Conservation (phyloP, 106 monocot species). For the Apostasia shenzhenica region DNA sequence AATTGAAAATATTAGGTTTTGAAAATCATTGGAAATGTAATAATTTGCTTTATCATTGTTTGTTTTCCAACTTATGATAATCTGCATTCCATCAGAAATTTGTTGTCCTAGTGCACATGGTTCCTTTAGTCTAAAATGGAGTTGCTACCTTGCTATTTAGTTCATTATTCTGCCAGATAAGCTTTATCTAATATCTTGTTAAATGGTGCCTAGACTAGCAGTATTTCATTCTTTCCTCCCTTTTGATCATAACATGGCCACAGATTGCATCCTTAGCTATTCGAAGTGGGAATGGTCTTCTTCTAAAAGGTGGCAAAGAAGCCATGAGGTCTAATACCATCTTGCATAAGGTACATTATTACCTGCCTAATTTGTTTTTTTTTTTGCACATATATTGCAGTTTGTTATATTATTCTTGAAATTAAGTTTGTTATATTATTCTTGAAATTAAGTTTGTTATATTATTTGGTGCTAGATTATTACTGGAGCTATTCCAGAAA, state of each 20-base stretch:
- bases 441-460: background rate
- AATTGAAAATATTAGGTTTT: background rate
- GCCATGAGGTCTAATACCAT: conserved; percentile 85
- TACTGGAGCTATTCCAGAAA: conserved; percentile 61
- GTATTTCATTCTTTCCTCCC: background rate
- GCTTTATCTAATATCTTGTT: background rate
- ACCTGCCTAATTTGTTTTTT: background rate
- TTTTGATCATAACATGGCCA: conserved; percentile 4
- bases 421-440: conserved; percentile 1
- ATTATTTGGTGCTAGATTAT: conserved; percentile 45
- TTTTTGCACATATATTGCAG: background rate
- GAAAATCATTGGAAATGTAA: no score
- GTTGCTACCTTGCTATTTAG: background rate
- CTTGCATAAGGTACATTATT: conserved; percentile 72
- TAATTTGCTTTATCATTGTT: no score
- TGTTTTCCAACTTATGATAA: background rate
- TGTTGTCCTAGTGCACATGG: background rate
- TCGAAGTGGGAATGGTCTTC: conserved; percentile 95
- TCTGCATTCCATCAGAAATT: background rate
- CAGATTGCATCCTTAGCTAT: conserved; percentile 96
- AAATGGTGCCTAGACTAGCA: background rate
- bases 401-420: background rate
- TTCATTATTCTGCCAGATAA: background rate
- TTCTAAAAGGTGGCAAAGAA: conserved; percentile 98
- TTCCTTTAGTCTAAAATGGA: background rate